A percentile compares a stretch with the other conserved stretches of the same genome.
Conservation (phyloP, 441 rosid species). For the Bruguiera hainesii region DNA sequence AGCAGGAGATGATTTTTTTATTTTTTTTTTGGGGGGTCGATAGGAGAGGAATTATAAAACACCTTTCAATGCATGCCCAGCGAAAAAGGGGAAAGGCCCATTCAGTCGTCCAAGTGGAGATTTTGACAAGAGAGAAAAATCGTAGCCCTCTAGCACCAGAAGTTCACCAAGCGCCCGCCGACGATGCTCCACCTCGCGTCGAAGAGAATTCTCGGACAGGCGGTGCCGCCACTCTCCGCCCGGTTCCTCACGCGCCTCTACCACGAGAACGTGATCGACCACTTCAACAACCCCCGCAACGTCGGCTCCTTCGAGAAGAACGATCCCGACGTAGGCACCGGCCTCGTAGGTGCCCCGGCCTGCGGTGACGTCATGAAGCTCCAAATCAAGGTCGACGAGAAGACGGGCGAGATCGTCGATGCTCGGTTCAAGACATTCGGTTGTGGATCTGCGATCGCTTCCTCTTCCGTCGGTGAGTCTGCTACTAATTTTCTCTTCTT, state of each 20-base stretch:
- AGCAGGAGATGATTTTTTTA: too few species aligned
- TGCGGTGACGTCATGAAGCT: conserved; percentile 99
- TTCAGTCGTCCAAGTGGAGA: too few species aligned
- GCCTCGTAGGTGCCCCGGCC: conserved; percentile 94
- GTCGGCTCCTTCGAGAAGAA: conserved; percentile 88
- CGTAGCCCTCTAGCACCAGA: too few species aligned
- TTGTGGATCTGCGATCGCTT: conserved; percentile 93
- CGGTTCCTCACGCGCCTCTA: conserved; percentile 44
- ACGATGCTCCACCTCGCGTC: conserved; percentile 43
- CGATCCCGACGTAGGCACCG: conserved; percentile 81
- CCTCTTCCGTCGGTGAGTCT: conserved; percentile 79
- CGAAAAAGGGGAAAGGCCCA: too few species aligned
- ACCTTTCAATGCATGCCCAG: too few species aligned
- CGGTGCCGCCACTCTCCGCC: conserved; percentile 16
- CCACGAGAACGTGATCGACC: conserved; percentile 89
- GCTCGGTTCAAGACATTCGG: conserved; percentile 97
- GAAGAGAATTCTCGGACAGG: conserved; percentile 25
- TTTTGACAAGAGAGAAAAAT: too few species aligned
- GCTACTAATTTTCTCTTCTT: not conserved
- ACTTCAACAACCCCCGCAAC: conserved; percentile 89
- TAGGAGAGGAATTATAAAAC: too few species aligned
- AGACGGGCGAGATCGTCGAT: conserved; percentile 73
- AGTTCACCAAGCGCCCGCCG: not conserved
- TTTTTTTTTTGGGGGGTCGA: too few species aligned
- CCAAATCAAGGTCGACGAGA: conserved; percentile 84